A percentile compares a stretch with the other conserved stretches of the same genome.
These are phyloP conservation scores for Boletus edulis DNA, from an alignment of 768 basidiomycete genomes.

Conservation along the genomic window DNA sequence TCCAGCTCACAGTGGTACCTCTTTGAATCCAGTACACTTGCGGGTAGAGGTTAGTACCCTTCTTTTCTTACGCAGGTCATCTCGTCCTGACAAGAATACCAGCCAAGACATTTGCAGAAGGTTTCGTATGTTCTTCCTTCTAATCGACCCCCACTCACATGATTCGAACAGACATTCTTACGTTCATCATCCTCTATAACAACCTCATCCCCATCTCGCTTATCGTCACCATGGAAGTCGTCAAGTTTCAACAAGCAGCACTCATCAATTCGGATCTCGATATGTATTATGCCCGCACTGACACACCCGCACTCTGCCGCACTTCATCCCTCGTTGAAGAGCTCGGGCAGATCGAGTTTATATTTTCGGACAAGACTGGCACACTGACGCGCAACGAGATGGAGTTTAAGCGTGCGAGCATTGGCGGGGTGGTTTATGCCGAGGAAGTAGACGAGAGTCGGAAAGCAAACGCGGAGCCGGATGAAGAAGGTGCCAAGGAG, in stretches of 20 bases:
- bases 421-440: constrained; percentile 87
- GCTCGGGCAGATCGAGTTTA: constrained; percentile 95
- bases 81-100: background rate
- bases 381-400: constrained; percentile 97
- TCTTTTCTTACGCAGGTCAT: background rate
- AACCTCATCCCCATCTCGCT: constrained; percentile 99
- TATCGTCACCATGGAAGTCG: constrained; percentile 99
- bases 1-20: constrained; percentile 91
- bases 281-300: constrained; percentile 95
- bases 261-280: constrained; percentile 97
- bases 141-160: constrained; percentile 2
- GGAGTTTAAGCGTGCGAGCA: constrained; percentile 91
- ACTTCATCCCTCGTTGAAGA: constrained; percentile 98
- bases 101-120: constrained; percentile 85
- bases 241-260: constrained; percentile 97
- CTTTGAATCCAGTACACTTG: constrained; percentile 54
- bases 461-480: constrained; percentile 52
- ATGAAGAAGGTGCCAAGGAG: constrained; percentile 37
- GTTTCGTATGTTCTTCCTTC: constrained; percentile 33
- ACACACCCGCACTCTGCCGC: constrained; percentile 96
- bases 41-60: constrained; percentile 54
- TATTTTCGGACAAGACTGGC: constrained; percentile 94
- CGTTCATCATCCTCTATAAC: constrained; percentile 98
- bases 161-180: constrained; percentile 73
- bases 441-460: constrained; percentile 88